Evolutionary conservation across 768 basidiomycete species (phyloP).

Genomic region (Auricularia heimuer): DNA sequence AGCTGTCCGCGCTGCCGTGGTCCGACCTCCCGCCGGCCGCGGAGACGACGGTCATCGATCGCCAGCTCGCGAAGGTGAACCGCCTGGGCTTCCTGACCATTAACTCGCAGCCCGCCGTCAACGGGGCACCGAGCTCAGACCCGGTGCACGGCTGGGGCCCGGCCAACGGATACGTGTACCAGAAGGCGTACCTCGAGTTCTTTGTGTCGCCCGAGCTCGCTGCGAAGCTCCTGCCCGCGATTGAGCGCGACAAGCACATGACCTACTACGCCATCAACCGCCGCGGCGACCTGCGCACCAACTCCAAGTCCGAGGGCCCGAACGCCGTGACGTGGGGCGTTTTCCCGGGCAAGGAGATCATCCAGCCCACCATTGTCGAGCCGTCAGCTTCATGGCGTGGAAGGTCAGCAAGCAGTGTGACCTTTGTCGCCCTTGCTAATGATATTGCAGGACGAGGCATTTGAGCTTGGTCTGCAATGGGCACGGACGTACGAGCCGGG

Average conservation of each 20-base stretch:
- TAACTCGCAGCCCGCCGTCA: constrained; percentile 94
- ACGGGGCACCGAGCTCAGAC: constrained; percentile 79
- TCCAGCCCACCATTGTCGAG: constrained; percentile 96
- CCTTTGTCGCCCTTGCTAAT: constrained; percentile 4
- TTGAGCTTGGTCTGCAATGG: constrained; percentile 87
- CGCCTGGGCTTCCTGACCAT: constrained; percentile 89
- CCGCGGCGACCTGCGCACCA: constrained; percentile 87
- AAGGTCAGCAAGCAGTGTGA: constrained; percentile 43
- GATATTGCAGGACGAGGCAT: constrained; percentile 76
- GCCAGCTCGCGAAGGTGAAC: constrained; percentile 77
- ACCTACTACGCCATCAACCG: constrained; percentile 98
- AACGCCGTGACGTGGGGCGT: constrained; percentile 99
- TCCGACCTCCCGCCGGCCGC: constrained; percentile 78
- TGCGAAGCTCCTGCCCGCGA: constrained; percentile 60
- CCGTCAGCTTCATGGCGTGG: constrained; percentile 98
- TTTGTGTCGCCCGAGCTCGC: constrained; percentile 75
- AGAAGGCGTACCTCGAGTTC: constrained; percentile 97
- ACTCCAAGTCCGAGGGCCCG: constrained; percentile 89
- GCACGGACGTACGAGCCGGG: constrained; percentile 73
- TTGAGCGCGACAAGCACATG: constrained; percentile 67
- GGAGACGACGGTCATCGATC: constrained; percentile 75
- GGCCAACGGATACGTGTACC: constrained; percentile 86
- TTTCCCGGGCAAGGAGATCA: constrained; percentile 92
- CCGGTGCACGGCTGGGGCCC: constrained; percentile 90
- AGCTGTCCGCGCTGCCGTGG: constrained; percentile 82